Evolutionary conservation across 2,329 filamentous ascomycete species (phyloP), one percentile per base, ranked within the genome.

Genomic region (Scorias spongiosa): DNA sequence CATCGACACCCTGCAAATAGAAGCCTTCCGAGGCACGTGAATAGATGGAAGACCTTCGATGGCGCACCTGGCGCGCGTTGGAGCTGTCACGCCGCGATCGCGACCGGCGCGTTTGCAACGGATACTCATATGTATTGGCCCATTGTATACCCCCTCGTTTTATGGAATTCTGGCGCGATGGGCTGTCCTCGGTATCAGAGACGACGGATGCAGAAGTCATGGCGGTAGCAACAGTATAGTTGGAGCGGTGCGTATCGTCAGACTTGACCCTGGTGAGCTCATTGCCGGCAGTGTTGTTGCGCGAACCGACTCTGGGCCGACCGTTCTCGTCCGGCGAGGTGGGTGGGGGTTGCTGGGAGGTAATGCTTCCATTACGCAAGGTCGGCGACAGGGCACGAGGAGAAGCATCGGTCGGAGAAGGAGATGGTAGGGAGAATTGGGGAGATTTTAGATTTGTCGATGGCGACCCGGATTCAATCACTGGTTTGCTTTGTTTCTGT

Each of bases 1-100:
- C 40, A 42, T 58, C 55, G 10, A 59, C 58, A 44, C 57, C 57
- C 42, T 54, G 49, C 14, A 47, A 36, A 43, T 55, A 53, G 37
- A 47, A 40, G 34, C 54, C 57, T 30, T 57, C 56, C 20, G 48
- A 50, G 30, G 47, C 48, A 40, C 51, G 50, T 38, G 50, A 53
- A 42, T 57, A 60, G 42, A 60, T 59, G 36, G 56, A 58, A 8
- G 56, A 56, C 36, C 55, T 44, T 39, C 54, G 52, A 9, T 15
- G 32, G 15, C 15, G 32, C 32, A 15, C 12, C 11, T 36, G 32
- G 12, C 32, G 32, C 32, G 12, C 32, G 11, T 12, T 36, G 5
- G 32, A 36, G 15, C 32, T 36, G 32, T 15, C 32, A 36, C 32
- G 32, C 32, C 32, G 32, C 32, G 32, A 36, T 12, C 32, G 32